Percentiles rank a stretch among this genome's conserved stretches.
Conservation (phyloP, 139 green algal genomes). For the Micromonas commoda region DNA sequence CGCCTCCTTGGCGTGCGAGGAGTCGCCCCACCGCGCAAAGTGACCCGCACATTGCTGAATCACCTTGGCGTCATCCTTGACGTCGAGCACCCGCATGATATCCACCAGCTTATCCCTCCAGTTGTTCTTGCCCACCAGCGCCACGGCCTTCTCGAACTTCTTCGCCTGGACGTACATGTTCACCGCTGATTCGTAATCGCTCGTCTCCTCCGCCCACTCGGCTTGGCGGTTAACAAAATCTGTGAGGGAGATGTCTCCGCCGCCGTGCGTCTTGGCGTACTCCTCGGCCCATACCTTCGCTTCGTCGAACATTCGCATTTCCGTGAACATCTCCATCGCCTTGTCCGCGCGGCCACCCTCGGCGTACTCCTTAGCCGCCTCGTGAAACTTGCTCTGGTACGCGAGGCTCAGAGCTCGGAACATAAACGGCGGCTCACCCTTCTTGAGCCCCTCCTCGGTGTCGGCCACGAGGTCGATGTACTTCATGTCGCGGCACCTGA, state of each 20-base stretch:
- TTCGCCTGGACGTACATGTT: constrained; percentile 77
- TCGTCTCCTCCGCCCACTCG: constrained; percentile 71
- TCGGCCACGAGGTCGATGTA: constrained; percentile 62
- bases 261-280: constrained; percentile 34
- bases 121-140: constrained; percentile 53
- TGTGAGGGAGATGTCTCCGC: constrained; percentile 32
- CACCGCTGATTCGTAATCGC: constrained; percentile 65
- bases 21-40: constrained; percentile 43
- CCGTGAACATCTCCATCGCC: constrained; percentile 72
- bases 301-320: constrained; percentile 73
- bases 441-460: constrained; percentile 44
- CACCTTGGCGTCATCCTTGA: constrained; percentile 31
- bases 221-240: constrained; percentile 67
- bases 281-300: constrained; percentile 68
- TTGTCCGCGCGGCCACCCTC: constrained; percentile 42
- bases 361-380: constrained; percentile 59
- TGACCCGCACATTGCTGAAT: constrained; percentile 33
- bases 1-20: constrained; percentile 56
- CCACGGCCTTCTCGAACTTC: constrained; percentile 60
- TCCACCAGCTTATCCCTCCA: constrained; percentile 63
- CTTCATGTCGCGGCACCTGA: constrained; percentile 60
- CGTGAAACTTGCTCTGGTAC: constrained; percentile 44
- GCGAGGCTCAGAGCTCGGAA: constrained; percentile 62
- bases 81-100: constrained; percentile 50
- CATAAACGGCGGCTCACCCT: constrained; percentile 28